A percentile compares a stretch with the other conserved stretches of the same genome.
Conservation (phyloP, 2,329 filamentous ascomycete genomes). For the Chaetomium sp. region DNA sequence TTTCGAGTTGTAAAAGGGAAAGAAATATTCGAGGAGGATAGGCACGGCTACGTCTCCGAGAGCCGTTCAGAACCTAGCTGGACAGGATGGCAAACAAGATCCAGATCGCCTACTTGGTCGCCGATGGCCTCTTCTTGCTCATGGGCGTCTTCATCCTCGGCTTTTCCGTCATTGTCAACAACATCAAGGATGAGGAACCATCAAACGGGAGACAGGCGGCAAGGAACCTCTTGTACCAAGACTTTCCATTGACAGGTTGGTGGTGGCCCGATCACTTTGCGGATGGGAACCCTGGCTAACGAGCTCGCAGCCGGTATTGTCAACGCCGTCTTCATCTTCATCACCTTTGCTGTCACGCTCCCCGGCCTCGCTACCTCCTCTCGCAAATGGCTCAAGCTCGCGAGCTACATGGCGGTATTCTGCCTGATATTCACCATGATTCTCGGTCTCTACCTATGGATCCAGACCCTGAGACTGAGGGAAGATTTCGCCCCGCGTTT, state of each 20-base stretch:
- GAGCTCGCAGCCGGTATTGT: slow-evolving; percentile 61
- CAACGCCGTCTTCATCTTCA: slow-evolving; percentile 72
- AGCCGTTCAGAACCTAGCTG: slow-evolving; percentile 5
- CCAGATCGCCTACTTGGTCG: slow-evolving; percentile 51
- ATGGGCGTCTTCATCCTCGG: slow-evolving; percentile 58
- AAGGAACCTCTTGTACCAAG: slow-evolving; percentile 54
- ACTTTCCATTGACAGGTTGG: slow-evolving; percentile 55
- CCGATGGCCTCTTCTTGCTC: slow-evolving; percentile 55
- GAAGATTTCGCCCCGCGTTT: slow-evolving; percentile 64
- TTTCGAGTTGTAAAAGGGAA: neutral
- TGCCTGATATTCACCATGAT: slow-evolving; percentile 66
- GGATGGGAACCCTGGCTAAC: slow-evolving; percentile 24
- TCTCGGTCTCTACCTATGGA: slow-evolving; percentile 70
- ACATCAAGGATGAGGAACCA: slow-evolving; percentile 47
- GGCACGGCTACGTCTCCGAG: neutral
- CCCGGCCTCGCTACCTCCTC: slow-evolving; percentile 70
- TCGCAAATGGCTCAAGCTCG: slow-evolving; percentile 69
- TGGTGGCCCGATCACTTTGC: neutral
- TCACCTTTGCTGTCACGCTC: slow-evolving; percentile 68
- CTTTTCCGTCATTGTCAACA: slow-evolving; percentile 57
- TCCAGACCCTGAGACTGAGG: slow-evolving; percentile 70
- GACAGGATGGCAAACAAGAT: slow-evolving; percentile 58
- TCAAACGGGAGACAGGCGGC: slow-evolving; percentile 52
- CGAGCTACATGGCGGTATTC: slow-evolving; percentile 64
- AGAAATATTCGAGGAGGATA: neutral